A percentile compares a stretch with the other conserved stretches of the same genome.
These are phyloP conservation scores for Cyberlindnera subsufficiens DNA, from an alignment of 805 yeast species.

Conservation along the genomic window DNA sequence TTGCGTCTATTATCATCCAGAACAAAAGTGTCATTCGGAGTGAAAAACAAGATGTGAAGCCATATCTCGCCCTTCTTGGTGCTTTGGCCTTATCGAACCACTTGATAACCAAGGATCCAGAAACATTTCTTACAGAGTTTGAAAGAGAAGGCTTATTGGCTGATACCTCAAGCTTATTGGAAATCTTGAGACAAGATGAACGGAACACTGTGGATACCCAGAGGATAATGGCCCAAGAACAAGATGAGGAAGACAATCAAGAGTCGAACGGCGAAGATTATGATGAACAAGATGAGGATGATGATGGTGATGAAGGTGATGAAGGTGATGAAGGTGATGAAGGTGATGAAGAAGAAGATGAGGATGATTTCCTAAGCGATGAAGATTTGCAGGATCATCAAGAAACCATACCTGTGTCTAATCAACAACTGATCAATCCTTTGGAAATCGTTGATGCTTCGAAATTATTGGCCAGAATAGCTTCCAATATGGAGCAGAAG, in stretches of 20 bases:
- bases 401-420: not conserved
- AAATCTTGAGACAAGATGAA: conserved; percentile 19
- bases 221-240: conserved; percentile 12
- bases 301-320: conserved; percentile 14
- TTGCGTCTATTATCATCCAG: conserved; percentile 60
- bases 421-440: conserved; percentile 4
- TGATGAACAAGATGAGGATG: conserved; percentile 2
- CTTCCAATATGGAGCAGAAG: conserved; percentile 25
- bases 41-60: conserved; percentile 14
- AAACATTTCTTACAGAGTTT: conserved; percentile 39
- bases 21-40: conserved; percentile 30
- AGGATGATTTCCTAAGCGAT: conserved; percentile 4
- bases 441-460: conserved; percentile 4
- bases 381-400: conserved; percentile 2
- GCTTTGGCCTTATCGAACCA: conserved; percentile 42
- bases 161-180: conserved; percentile 37
- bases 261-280: conserved; percentile 10
- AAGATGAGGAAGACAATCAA: conserved; percentile 23
- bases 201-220: conserved; percentile 4
- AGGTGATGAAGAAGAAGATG: conserved; percentile 16
- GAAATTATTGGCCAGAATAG: conserved; percentile 8
- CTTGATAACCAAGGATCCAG: conserved; percentile 40
- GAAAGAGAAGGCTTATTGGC: conserved; percentile 69
- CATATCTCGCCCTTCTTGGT: conserved; percentile 41
- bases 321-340: conserved; percentile 21